Evolutionary conservation across 108 stramenopile genomes (phyloP).

Genomic region (Mayamaea pseudoterrestris): DNA sequence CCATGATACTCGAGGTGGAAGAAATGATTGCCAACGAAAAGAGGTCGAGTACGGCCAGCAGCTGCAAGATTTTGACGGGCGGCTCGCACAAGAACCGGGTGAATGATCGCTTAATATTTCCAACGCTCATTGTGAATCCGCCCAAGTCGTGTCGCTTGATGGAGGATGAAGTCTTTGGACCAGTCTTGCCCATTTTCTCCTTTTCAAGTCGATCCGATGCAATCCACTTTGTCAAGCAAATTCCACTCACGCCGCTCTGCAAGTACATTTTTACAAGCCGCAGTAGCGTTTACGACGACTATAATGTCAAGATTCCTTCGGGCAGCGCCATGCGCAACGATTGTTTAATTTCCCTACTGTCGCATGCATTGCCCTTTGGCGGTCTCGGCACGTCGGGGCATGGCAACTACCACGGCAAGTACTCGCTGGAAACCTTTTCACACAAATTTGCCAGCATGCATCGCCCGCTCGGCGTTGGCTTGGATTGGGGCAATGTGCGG

Average conservation of each 20-base stretch:
- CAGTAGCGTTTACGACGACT: constrained; percentile 23
- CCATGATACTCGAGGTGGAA: constrained; percentile 31
- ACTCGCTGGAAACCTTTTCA: constrained; percentile 70
- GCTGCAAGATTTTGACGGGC: constrained; percentile 22
- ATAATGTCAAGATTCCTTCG: constrained; percentile 25
- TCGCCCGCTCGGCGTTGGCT: constrained; percentile 9
- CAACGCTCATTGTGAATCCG: constrained; percentile 53
- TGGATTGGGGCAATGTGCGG: constrained; percentile 13
- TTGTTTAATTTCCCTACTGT: constrained; percentile 33
- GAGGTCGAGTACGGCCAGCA: not conserved
- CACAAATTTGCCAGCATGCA: constrained; percentile 23
- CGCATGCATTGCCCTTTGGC: constrained; percentile 49
- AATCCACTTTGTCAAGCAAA: constrained; percentile 24
- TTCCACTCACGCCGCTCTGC: constrained; percentile 42
- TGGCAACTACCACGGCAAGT: constrained; percentile 50
- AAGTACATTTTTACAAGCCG: constrained; percentile 62
- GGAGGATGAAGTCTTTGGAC: constrained; percentile 86
- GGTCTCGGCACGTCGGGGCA: constrained; percentile 70
- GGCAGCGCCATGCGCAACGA: constrained; percentile 58
- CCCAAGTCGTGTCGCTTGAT: constrained; percentile 29
- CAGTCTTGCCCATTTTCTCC: constrained; percentile 63
- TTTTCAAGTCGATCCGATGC: constrained; percentile 43
- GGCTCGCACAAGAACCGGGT: constrained; percentile 24
- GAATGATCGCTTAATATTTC: constrained; percentile 31
- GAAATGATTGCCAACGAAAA: not conserved